Base-by-base conservation (phyloP, 2,329 filamentous ascomycete species). In the Pyricularia grisea region DNA sequence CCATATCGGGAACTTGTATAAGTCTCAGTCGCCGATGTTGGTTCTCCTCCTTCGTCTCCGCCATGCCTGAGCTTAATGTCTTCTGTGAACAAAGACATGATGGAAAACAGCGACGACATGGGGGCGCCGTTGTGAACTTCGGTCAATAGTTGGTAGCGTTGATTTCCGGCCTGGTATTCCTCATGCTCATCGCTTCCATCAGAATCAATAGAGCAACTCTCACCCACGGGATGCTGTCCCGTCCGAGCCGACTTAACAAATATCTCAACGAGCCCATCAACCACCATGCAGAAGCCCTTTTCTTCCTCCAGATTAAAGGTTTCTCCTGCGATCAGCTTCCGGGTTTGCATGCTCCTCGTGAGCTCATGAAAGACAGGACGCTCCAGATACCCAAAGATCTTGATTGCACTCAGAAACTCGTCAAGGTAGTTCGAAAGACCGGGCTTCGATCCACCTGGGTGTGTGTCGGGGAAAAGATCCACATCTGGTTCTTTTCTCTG, bases 61-160 rank as follows among this genome's bases (percentile, higher is more conserved):
- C 90, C 87, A 71, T 90, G 84, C 27, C 89, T 87, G 42, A 99
- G 82, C 72, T 92, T 91, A 68, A 99, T 89, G 75, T 97, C 94
- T 77, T 99, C 95, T 3, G 95, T 99, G 76, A 99, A 99, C 0
- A 99, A 83, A 1, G 94, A 97, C 79, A 99, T 88, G 73, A 99
- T 97, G 0, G 95, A 98, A 78, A 99, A 99, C 1, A 99, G 81
- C 0, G 95, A 99, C 5, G 95, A 99, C 94, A 99, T 97, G 0
- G 96, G 94, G 1, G 95, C 94, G 17, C 95, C 95, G 74, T 99
- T 99, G 75, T 95, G 96, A 68, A 99, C 94, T 79, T 99, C 96
- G 0, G 95, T 99, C 68, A 99, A 83, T 58, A 99, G 85, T 77
- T 98, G 95, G 75, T 99, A 99, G 36, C 91, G 92, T 76, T 97